Evolutionary conservation across 495 filamentous ascomycete genomes (phyloP), one percentile per base, ranked within the genome.

Genomic region (Lepidopterella palustris): DNA sequence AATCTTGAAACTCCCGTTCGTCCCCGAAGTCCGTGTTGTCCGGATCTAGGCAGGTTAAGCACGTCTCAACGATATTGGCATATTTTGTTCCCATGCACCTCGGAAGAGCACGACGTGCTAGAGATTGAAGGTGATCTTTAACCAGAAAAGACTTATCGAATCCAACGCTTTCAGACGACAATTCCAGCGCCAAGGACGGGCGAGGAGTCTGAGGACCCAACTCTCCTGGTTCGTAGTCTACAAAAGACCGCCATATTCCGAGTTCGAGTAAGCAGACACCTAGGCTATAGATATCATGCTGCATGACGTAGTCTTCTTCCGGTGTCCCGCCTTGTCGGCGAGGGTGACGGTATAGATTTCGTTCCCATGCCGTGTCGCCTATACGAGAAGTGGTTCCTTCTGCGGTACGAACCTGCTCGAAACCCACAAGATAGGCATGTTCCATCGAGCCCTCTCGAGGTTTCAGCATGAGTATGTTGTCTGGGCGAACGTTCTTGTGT

Each of bases 201-300:
- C 32, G 32, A 39, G n/a, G 32, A 39, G 32, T 39, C 32, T n/a
- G 32, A 39, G 32, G n/a, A 39, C 32, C n/a, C 32, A n/a, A 39
- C 32, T 39, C n/a, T 39, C 32, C 32, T 8, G 32, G 32, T n/a
- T 6, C 32, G n/a, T 39, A 53, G 18, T 53, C 39, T 9, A 76
- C 64, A 51, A 85, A 78, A 3, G 75, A 76, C 4, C 68, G 62
- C 82, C 82, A 84, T 15, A 86, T 55, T 0, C 80, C 82, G 29
- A 87, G 72, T 68, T 87, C 84, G 0, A 87, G 65, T 0, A 87
- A 69, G 55, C 77, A 78, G 11, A 82, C 78, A 0, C 83, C 83
- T 11, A 86, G 71, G 64, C 79, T 82, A 64, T 86, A 86, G 25
- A 86, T 82, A 61, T 86, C 83, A 68, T 85, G 80, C 32, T 39